These are phyloP conservation scores for Pestalotiopsis fici DNA, from an alignment of 2,329 filamentous ascomycete species.

Conservation along the genomic window DNA sequence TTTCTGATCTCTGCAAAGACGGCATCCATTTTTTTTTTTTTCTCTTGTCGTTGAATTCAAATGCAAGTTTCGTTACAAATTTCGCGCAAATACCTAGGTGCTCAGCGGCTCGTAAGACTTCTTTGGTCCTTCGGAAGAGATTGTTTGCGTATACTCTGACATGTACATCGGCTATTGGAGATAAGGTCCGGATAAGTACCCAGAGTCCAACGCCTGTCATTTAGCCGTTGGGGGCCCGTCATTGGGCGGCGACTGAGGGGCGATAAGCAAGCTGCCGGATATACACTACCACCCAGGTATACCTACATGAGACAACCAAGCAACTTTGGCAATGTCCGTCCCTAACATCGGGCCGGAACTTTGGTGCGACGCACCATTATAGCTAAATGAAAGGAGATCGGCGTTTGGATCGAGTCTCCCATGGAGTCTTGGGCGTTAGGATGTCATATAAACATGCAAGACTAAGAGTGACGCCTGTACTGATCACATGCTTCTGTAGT, in stretches of 20 bases:
- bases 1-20: background rate
- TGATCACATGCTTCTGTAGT: background rate
- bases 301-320: no score
- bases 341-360: background rate
- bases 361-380: background rate
- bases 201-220: background rate
- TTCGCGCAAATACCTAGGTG: background rate
- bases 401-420: background rate
- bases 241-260: background rate
- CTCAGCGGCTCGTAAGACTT: background rate
- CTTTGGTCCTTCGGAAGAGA: background rate
- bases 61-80: background rate
- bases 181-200: background rate
- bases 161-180: background rate
- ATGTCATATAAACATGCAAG: background rate
- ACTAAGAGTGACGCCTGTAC: background rate
- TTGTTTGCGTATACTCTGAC: background rate
- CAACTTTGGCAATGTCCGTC: background rate
- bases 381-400: background rate
- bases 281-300: background rate
- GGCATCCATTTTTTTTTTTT: background rate
- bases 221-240: background rate
- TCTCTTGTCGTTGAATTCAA: background rate
- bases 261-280: background rate
- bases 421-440: no score